Evolutionary conservation across 2,329 filamentous ascomycete genomes (phyloP).

Genomic region (Monosporascus sp.): DNA sequence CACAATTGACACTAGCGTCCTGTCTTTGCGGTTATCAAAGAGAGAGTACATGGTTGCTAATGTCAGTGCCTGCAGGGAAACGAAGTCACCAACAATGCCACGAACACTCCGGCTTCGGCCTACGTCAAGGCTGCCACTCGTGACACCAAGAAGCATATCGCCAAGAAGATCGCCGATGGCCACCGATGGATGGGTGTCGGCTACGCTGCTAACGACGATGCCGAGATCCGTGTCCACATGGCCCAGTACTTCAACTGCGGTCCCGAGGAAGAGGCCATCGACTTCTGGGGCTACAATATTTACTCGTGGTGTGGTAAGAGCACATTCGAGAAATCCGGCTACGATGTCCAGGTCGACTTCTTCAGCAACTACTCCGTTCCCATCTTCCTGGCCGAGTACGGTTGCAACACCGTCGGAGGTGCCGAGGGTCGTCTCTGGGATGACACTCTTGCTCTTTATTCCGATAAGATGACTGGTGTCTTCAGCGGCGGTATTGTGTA

Average conservation of each 20-base stretch:
- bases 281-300: conserved; percentile 87
- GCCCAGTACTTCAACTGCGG: conserved; percentile 76
- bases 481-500: conserved; percentile 80
- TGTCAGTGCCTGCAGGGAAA: conserved; percentile 46
- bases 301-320: conserved; percentile 78
- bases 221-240: conserved; percentile 62
- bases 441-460: conserved; percentile 64
- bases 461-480: conserved; percentile 61
- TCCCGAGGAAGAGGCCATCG: conserved; percentile 51
- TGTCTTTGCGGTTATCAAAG: too few relatives aligned
- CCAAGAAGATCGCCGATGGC: conserved; percentile 44
- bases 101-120: conserved; percentile 69
- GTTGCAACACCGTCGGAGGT: conserved; percentile 57
- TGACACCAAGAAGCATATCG: conserved; percentile 76
- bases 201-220: conserved; percentile 75
- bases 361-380: conserved; percentile 70
- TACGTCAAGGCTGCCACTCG: conserved; percentile 79
- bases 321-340: conserved; percentile 61
- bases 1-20: too few relatives aligned
- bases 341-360: conserved; percentile 63
- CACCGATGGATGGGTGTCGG: conserved; percentile 69
- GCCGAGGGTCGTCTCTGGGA: conserved; percentile 60
- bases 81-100: conserved; percentile 69
- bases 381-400: conserved; percentile 78
- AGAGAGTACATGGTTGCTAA: too few relatives aligned